Evolutionary conservation across 2,329 filamentous ascomycete genomes (phyloP), one percentile per base, ranked within the genome.

Genomic region (Alternaria solani): DNA sequence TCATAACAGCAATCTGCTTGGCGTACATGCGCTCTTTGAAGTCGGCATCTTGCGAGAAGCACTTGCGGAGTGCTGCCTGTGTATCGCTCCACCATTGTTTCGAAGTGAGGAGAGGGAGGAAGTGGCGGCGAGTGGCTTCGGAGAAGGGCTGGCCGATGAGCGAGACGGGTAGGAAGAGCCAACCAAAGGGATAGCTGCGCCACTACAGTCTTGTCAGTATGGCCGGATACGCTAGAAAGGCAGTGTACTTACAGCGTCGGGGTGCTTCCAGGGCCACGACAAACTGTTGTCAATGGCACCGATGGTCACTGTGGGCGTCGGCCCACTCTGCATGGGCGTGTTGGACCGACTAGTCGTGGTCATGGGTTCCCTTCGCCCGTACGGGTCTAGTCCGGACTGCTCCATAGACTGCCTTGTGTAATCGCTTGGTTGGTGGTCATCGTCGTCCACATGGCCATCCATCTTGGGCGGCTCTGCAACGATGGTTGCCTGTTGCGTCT

Each of bases 11-110:
- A 63, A 99, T 96, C 75, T 99, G 95, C 67, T 92, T 89, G n/a
- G 93, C 93, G 80, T 97, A 99, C 95, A 99, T 99, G 79, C 92
- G 91, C 81, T 99, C 95, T 77, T 98, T 93, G 79, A 99, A 99
- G 79, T 99, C 95, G 2, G 90, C 89, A 78, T 99, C 95, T 75
- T 96, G 88, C 67, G 92, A 90, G 77, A 99, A 99, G 46, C 97
- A 89, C 63, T 88, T 87, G 55, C 95, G 91, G 39, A 99, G 83
- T 23, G 93, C 91, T 61, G 92, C 83, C 72, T 96, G 93, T 4
- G 95, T 99, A 70, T 97, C 93, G 65, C 90, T 92, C 95, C 95
- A 99, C 95, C 95, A 99, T 53, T 91, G 87, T 26, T 94, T 96
- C 1, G 94, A 98, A 0, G 95, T 98, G 34, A 99, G 85, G 5